Conservation (phyloP, 129 eudicot species). For the Chrysanthemum lavandulifolium region DNA sequence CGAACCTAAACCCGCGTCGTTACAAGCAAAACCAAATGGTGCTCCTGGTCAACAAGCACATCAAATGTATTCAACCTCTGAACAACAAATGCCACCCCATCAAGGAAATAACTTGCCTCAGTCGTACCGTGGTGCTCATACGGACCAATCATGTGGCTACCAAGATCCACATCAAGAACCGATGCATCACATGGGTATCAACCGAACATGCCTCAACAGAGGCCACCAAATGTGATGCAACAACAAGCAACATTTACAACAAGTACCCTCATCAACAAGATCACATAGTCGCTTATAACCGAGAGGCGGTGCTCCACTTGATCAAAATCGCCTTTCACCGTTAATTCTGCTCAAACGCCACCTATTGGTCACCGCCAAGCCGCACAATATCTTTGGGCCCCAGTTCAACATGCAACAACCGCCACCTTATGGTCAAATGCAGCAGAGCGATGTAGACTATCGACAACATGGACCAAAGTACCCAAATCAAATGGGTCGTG, state of each 20-base stretch:
- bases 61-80: too few species aligned
- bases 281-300: constrained; percentile 40
- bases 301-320: constrained; percentile 20
- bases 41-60: too few species aligned
- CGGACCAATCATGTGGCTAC: too few species aligned
- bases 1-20: constrained; percentile 50
- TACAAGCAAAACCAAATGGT: constrained; percentile 47
- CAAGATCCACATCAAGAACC: too few species aligned
- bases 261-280: constrained; percentile 53
- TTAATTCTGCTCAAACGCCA: constrained; percentile 9
- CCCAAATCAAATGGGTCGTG: constrained; percentile 71
- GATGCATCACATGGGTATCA: too few species aligned
- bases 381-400: constrained; percentile 45
- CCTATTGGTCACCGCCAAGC: constrained; percentile 41
- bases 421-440: constrained; percentile 37
- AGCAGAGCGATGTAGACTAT: constrained; percentile 49
- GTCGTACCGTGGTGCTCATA: too few species aligned
- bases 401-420: constrained; percentile 51
- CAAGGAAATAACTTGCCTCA: too few species aligned
- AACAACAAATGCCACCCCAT: too few species aligned
- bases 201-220: too few species aligned
- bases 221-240: constrained; percentile 12
- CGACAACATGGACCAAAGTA: constrained; percentile 56
- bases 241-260: constrained; percentile 46
- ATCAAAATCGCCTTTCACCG: constrained; percentile 41